These are phyloP conservation scores for Oemleria cerasiformis DNA, from an alignment of 306 rosid genomes.

Conservation along the genomic window DNA sequence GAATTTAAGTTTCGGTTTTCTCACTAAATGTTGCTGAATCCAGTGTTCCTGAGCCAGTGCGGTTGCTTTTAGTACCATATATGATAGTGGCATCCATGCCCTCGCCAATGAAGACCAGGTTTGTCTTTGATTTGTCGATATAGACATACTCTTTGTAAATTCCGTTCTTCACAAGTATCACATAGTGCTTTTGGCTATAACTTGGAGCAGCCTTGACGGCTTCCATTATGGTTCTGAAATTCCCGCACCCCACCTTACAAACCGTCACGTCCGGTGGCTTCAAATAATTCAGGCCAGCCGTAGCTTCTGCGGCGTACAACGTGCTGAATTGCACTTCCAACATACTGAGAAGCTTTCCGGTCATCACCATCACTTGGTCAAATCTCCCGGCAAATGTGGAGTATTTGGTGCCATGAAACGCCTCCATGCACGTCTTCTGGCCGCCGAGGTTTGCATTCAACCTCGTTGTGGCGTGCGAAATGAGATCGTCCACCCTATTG, in stretches of 20 bases:
- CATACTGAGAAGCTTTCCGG: not conserved
- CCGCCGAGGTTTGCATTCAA: slow-evolving; percentile 1
- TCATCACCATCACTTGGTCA: slow-evolving; percentile 1
- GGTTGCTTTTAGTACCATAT: slow-evolving; percentile 2
- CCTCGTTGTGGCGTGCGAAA: slow-evolving; percentile 7
- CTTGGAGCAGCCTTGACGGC: slow-evolving; percentile 8
- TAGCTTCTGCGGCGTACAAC: not conserved
- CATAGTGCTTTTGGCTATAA: not conserved
- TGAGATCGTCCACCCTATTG: not conserved
- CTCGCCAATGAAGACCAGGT: slow-evolving; percentile 19
- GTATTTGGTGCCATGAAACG: not conserved
- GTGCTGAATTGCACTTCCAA: not conserved
- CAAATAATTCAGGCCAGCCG: not conserved
- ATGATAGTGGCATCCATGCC: slow-evolving; percentile 16
- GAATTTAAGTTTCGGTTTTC: not conserved
- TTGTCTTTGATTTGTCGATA: not conserved
- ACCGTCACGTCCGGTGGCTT: not conserved
- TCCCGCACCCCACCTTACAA: slow-evolving; percentile 1
- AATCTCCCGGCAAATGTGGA: not conserved
- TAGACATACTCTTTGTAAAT: slow-evolving; percentile 20
- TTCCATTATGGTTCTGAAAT: slow-evolving; percentile 8
- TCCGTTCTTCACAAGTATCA: slow-evolving; percentile 16
- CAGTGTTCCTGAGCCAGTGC: not conserved
- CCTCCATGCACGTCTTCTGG: slow-evolving; percentile 6
- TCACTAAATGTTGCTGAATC: slow-evolving; percentile 22